Evolutionary conservation across 1,284 basidiomycete species (phyloP).

Genomic region (Ganoderma sinense): DNA sequence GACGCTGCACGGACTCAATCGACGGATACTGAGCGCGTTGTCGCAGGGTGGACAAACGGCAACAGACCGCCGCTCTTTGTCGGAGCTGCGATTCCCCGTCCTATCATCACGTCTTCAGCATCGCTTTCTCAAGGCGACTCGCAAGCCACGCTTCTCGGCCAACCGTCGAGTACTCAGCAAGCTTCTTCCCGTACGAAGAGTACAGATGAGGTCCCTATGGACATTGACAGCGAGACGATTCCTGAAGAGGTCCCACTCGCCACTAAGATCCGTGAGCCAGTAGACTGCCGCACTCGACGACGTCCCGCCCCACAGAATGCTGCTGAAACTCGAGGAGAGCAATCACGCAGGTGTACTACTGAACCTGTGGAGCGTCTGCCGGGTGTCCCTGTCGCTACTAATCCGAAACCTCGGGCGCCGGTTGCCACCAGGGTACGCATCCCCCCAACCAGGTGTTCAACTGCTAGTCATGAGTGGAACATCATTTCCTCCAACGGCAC

Average conservation of each 20-base stretch:
- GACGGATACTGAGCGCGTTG: background rate
- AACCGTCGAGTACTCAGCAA: background rate
- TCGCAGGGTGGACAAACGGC: conserved; percentile 26
- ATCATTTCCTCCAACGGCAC: conserved; percentile 9
- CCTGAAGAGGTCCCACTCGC: background rate
- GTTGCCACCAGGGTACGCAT: conserved; percentile 10
- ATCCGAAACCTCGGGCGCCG: conserved; percentile 24
- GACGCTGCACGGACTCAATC: background rate
- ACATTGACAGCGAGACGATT: conserved; percentile 6
- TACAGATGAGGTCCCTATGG: background rate
- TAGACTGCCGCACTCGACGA: background rate
- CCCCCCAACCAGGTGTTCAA: background rate
- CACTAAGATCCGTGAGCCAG: background rate
- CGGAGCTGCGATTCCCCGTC: conserved; percentile 15
- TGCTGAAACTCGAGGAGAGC: background rate
- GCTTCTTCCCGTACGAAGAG: too few species aligned
- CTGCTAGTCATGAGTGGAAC: conserved; percentile 20
- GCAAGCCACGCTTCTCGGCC: conserved; percentile 19
- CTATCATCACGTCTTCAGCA: background rate
- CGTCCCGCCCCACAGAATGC: background rate
- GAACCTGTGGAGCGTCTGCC: background rate
- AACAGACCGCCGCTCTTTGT: conserved; percentile 29
- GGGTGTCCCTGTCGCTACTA: conserved; percentile 16
- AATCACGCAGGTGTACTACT: background rate
- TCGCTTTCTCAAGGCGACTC: conserved; percentile 17